A percentile compares a stretch with the other conserved stretches of the same genome.
phyloP scores from a whole-genome alignment of 805 yeast species.

The Metschnikowia noctiluminum region DNA sequence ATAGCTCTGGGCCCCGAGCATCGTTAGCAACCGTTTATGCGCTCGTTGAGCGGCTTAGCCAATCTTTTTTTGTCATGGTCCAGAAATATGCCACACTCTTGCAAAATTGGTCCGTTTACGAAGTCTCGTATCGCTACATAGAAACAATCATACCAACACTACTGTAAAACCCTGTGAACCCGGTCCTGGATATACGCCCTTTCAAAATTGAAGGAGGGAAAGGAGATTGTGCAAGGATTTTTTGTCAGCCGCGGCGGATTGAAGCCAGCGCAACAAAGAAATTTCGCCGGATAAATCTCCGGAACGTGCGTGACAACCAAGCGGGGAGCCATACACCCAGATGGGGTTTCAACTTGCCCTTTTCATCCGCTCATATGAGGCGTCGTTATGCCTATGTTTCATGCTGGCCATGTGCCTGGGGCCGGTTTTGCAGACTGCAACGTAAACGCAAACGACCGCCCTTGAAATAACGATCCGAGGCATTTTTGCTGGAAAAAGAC shows the following conservation, averaged over 20 bases:
- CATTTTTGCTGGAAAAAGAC: neutral
- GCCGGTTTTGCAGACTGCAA: neutral
- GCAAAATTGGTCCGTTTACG: too few relatives aligned
- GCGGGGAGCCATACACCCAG: neutral
- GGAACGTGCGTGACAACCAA: neutral
- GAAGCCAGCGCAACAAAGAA: neutral
- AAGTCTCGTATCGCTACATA: too few relatives aligned
- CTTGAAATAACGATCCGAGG: neutral
- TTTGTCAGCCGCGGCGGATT: neutral
- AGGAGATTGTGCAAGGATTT: too few relatives aligned
- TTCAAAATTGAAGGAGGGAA: too few relatives aligned
- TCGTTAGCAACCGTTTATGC: neutral
- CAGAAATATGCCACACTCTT: too few relatives aligned
- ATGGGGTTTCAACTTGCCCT: neutral
- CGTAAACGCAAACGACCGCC: neutral
- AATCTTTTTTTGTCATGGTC: too few relatives aligned
- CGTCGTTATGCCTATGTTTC: neutral
- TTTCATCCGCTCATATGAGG: neutral
- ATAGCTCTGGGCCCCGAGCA: neutral
- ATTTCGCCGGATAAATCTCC: neutral
- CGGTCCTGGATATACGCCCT: neutral
- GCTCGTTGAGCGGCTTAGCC: neutral
- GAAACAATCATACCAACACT: neutral
- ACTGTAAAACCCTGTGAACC: neutral
- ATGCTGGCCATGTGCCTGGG: neutral